phyloP scores from a whole-genome alignment of 345 rosid genomes.

The Nephelium lappaceum region DNA sequence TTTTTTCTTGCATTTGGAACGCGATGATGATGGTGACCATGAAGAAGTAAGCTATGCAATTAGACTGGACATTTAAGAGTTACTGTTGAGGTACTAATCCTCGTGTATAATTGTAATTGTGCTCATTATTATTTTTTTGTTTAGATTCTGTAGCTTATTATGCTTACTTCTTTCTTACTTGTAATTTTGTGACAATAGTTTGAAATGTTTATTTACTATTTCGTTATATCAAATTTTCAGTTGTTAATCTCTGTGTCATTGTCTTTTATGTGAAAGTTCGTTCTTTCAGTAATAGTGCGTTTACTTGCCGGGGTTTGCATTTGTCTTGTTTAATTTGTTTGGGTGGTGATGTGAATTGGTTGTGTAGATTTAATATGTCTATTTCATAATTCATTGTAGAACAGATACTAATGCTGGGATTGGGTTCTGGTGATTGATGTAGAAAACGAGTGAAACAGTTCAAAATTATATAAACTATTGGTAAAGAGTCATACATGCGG shows the following conservation, averaged over 20 bases:
- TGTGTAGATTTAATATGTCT: conserved; percentile 3
- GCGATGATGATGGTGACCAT: background rate
- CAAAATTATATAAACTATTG: background rate
- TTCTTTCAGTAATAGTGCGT: background rate
- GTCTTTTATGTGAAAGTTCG: background rate
- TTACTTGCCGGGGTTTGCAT: background rate
- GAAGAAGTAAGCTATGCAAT: conserved; percentile 22
- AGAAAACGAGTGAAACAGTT: background rate
- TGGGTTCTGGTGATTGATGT: conserved; percentile 2
- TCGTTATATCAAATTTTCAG: background rate
- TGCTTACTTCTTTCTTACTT: background rate
- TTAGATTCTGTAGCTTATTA: conserved; percentile 4
- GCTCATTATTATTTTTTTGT: conserved; percentile 1
- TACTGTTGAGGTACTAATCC: conserved; percentile 28
- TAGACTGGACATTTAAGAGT: conserved; percentile 15
- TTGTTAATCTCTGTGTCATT: background rate
- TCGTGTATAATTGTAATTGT: conserved; percentile 18
- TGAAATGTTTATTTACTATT: background rate
- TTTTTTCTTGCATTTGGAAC: conserved; percentile 5
- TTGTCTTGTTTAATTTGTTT: background rate
- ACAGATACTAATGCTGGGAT: background rate
- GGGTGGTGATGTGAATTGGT: conserved; percentile 4
- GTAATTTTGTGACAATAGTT: background rate
- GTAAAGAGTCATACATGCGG: background rate
- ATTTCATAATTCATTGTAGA: background rate